Base-by-base conservation (phyloP, 1,139 yeast species). In the Pichia sp. region DNA sequence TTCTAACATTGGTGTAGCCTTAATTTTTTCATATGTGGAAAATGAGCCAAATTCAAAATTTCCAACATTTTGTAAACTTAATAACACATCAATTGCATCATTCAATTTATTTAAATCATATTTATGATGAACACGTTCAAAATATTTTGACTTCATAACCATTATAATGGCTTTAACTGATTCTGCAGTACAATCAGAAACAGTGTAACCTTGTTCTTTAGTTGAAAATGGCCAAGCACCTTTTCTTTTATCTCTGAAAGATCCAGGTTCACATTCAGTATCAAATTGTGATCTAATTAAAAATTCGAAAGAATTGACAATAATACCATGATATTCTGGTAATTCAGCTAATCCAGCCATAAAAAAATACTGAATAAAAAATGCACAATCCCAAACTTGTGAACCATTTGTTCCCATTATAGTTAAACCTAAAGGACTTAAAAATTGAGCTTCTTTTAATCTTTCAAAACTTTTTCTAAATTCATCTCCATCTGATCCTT, bases 171-270 rank as follows among this genome's bases (percentile, higher is more conserved):
- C 97, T 64, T 92, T 92, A 54, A 90, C 71, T 0, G 97, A 89
- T 65, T 94, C 98, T 0, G 98, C 95, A 0, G 98, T 90, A 67
- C 98, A 92, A 65, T 94, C 99, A 59, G 95, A 82, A 1, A 94
- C 99, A 0, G 96, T 86, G 61, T 90, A 94, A 0, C 99, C 99
- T 67, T 94, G 98, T 18, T 86, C 83, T 60, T 89, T 88, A 0
- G 97, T 94, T 46, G 96, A 86, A 63, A 92, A 94, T 0, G 97
- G 97, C 94, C 96, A 94, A 0, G 88, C 95, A n/a, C 98, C 99
- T 45, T 73, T 74, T 48, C 98, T 73, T 52, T 74, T 76, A 61
- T 92, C 97, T 58, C 98, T 76, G 66, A 75, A 90, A 53, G 90
- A 81, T 4, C 94, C 95, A 1, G 74, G 76, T 3, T 68, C 87